Evolutionary conservation across 129 eudicot species (phyloP), one percentile per base, ranked within the genome.

Genomic region (Tagetes erecta): DNA sequence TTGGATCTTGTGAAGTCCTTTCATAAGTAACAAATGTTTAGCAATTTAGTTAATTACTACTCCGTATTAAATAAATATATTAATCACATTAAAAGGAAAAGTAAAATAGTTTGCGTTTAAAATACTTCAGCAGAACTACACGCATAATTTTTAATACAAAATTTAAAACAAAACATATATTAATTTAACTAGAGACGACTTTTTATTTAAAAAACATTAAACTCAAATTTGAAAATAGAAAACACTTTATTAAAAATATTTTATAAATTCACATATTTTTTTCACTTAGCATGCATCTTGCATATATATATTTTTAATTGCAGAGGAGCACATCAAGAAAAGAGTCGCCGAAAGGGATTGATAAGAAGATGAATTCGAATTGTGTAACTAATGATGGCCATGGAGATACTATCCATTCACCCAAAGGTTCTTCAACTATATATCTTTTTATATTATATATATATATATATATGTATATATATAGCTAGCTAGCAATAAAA

Each of bases 281-380:
- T 59, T 20, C 27, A 40, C 56, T 27, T 45, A 30, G 27, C 14
- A 10, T 50, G 27, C 27, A 20, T 20, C 27, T 20, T 20, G 27
- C 27, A 20, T 51, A 46, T 34, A 65, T 72, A 9, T 31, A 44
- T 73, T 73, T 67, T 35, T 53, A 80, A 81, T 76, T 81, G 88
- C 87, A 87, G 87, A 90, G 87, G 59, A 87, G 40, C 56, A 72
- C 80, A 69, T 85, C 90, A 68, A 87, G 88, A 79, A 87, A 85
- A 79, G 85, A 83, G 82, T 73, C 86, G 14, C 65, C 68, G 30
- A 64, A 72, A 60, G 86, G 78, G 20, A 74, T 51, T 3, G 88
- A 83, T 65, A 84, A 62, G 79, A 80, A 82, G 84, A 71, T 59
- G 72, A 83, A 81, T 9, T 42, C 71, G 30, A 76, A 68, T 42